Evolutionary conservation across 495 filamentous ascomycete genomes (phyloP).

Genomic region (Neurospora tetrasperma): DNA sequence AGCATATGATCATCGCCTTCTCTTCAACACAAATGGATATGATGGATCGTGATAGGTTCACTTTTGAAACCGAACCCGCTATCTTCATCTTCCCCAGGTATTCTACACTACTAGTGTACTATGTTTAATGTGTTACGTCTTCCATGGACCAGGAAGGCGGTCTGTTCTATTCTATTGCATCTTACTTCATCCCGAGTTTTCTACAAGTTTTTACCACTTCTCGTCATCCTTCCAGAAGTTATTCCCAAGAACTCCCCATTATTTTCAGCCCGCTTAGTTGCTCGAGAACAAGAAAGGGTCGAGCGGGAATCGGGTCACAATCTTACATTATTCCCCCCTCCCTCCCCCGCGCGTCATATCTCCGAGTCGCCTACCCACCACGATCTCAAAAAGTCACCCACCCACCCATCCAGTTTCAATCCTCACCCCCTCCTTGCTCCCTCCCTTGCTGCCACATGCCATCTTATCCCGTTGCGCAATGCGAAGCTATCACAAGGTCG

Average conservation of each 20-base stretch:
- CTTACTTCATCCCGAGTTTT: not conserved
- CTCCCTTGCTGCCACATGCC: not conserved
- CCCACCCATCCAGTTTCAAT: not conserved
- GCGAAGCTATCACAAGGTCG: not conserved
- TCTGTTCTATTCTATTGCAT: not conserved
- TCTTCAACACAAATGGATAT: not conserved
- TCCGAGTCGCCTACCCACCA: not conserved
- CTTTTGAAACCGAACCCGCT: not conserved
- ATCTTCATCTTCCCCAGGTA: not conserved
- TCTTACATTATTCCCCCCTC: not conserved
- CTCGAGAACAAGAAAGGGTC: not conserved
- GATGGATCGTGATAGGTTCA: not conserved
- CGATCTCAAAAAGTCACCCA: not conserved
- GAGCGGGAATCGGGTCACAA: not conserved
- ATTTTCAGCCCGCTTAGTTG: not conserved
- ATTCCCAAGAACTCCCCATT: not conserved
- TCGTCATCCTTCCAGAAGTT: not conserved
- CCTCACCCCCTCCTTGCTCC: not conserved
- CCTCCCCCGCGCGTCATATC: not conserved
- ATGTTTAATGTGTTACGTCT: not conserved
- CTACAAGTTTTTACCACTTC: not conserved
- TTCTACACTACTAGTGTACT: not conserved
- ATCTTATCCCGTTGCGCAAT: not conserved
- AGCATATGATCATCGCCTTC: not conserved
- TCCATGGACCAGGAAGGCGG: not conserved